These are phyloP conservation scores for Primulina huaijiensis DNA, from an alignment of 257 asterid genomes.

Conservation along the genomic window DNA sequence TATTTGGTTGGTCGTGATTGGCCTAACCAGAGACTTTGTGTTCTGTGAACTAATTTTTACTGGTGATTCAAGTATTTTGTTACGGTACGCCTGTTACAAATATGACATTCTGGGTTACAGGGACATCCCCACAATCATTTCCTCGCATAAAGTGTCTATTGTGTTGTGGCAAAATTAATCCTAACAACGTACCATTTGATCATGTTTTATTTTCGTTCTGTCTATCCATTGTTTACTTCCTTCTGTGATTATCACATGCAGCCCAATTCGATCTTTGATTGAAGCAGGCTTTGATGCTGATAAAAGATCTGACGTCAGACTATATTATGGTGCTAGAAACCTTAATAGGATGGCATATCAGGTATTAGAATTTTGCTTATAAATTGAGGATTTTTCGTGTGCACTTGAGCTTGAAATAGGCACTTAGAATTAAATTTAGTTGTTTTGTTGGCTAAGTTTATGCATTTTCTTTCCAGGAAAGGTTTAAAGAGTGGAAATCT, in stretches of 20 bases:
- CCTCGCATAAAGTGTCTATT: not conserved
- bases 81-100: not conserved
- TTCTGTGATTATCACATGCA: conserved; percentile 32
- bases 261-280: conserved; percentile 84
- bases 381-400: conserved; percentile 9
- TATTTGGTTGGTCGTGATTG: not conserved
- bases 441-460: not conserved
- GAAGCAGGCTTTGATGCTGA: conserved; percentile 76
- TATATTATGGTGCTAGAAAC: conserved; percentile 92
- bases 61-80: not conserved
- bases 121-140: not conserved
- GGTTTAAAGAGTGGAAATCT: conserved; percentile 77
- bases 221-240: not conserved
- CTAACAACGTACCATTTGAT: not conserved
- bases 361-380: conserved; percentile 40
- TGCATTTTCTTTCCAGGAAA: conserved; percentile 45
- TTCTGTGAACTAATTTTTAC: not conserved
- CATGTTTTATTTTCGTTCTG: conserved; percentile 7
- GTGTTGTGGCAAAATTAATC: not conserved
- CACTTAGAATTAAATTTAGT: not conserved
- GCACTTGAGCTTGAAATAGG: not conserved
- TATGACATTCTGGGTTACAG: not conserved
- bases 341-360: conserved; percentile 83
- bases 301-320: conserved; percentile 74
- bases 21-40: not conserved